Evolutionary conservation across 306 rosid genomes (phyloP).

Genomic region (Prinsepia uniflora): DNA sequence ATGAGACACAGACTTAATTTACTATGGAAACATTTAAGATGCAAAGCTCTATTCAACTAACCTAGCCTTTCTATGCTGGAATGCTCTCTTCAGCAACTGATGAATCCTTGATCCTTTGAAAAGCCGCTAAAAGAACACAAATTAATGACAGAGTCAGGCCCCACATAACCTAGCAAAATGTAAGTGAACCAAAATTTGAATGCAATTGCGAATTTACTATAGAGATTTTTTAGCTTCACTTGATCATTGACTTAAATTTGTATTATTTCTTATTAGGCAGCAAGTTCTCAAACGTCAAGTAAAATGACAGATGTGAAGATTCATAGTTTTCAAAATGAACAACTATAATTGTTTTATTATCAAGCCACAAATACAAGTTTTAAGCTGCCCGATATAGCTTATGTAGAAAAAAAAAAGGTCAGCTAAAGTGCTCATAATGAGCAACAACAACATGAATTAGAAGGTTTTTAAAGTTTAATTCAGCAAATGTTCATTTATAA

Average conservation of each 20-base stretch:
- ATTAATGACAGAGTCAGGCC: conserved; percentile 7
- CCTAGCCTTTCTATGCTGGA: conserved; percentile 20
- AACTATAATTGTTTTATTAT: no score
- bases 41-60: neutral
- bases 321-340: no score
- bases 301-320: no score
- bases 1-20: neutral
- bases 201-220: neutral
- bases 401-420: no score
- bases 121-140: conserved; percentile 28
- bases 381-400: no score
- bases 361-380: no score
- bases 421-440: no score
- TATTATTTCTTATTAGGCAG: neutral
- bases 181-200: neutral
- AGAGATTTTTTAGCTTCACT: neutral
- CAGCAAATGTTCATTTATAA: no score
- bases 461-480: no score
- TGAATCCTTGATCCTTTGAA: conserved; percentile 34
- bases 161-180: neutral
- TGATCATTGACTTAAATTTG: neutral
- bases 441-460: no score
- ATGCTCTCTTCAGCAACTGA: conserved; percentile 28
- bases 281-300: no score
- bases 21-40: neutral